Evolutionary conservation across 2,329 filamentous ascomycete species (phyloP).

Genomic region (Aspergillus oerlinghausenensis): DNA sequence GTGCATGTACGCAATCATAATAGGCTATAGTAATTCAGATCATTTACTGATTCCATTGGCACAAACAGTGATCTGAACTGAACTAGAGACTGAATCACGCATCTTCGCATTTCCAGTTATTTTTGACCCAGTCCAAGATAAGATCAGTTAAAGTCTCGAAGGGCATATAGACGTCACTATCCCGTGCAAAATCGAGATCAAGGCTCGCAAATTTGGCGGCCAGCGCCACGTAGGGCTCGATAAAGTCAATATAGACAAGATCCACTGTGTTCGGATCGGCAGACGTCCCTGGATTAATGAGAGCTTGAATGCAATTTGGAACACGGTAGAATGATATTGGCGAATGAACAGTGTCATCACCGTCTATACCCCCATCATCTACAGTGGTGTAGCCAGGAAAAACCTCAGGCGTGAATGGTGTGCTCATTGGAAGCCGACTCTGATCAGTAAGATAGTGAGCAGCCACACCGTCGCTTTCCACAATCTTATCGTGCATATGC

Average conservation of each 20-base stretch:
- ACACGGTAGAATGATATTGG: conserved; percentile 69
- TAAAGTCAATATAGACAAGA: conserved; percentile 86
- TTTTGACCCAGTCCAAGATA: conserved; percentile 55
- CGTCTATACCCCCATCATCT: conserved; percentile 77
- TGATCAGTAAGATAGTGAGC: conserved; percentile 20
- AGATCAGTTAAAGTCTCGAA: conserved; percentile 54
- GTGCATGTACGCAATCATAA: neutral
- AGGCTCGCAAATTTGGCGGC: conserved; percentile 62
- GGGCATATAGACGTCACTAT: conserved; percentile 50
- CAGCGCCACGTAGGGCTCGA: conserved; percentile 73
- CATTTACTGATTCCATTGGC: neutral
- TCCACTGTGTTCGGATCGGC: conserved; percentile 69
- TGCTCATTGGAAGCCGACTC: conserved; percentile 18
- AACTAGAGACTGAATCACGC: neutral
- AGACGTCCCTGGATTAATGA: conserved; percentile 41
- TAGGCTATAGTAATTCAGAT: neutral
- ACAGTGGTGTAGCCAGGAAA: conserved; percentile 79
- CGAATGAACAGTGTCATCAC: conserved; percentile 84
- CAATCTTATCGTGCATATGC: conserved; percentile 16
- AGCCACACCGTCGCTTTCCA: conserved; percentile 9
- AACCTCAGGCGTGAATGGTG: conserved; percentile 36
- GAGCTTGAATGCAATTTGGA: conserved; percentile 79
- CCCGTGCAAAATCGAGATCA: conserved; percentile 43
- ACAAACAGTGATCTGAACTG: neutral
- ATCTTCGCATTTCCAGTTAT: conserved; percentile 47